These are phyloP conservation scores for Mycena rebaudengoi DNA, from an alignment of 768 basidiomycete species.

Conservation along the genomic window DNA sequence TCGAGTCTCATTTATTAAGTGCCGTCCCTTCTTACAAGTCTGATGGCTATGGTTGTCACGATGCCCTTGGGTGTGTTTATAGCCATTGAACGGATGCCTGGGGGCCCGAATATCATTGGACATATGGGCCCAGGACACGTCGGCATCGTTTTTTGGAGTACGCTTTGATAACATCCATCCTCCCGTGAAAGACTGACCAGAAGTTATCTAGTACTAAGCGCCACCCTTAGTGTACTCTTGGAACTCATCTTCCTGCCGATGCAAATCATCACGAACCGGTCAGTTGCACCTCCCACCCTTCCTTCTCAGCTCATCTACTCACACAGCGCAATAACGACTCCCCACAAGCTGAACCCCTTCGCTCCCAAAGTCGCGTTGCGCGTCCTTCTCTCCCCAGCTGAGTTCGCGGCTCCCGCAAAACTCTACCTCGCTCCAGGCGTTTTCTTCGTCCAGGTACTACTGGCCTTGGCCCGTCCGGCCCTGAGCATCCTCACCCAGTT, in stretches of 20 bases:
- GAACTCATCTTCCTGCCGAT: neutral
- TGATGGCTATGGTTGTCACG: neutral
- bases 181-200: too few species aligned
- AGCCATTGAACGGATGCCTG: too few species aligned
- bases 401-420: neutral
- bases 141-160: neutral
- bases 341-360: neutral
- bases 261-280: neutral
- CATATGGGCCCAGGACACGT: neutral
- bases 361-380: neutral
- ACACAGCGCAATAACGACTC: neutral
- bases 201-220: too few species aligned
- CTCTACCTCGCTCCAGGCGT: constrained; percentile 2
- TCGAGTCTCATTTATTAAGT: neutral
- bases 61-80: neutral
- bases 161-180: neutral
- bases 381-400: too few species aligned
- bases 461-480: neutral
- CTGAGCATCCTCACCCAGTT: neutral
- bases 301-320: neutral
- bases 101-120: neutral
- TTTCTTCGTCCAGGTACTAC: neutral
- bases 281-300: neutral
- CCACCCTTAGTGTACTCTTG: neutral
- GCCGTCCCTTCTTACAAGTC: neutral